A percentile compares a stretch with the other conserved stretches of the same genome.
Evolutionary conservation across 495 filamentous ascomycete genomes (phyloP).

Genomic region (Aspergillus bridgeri): DNA sequence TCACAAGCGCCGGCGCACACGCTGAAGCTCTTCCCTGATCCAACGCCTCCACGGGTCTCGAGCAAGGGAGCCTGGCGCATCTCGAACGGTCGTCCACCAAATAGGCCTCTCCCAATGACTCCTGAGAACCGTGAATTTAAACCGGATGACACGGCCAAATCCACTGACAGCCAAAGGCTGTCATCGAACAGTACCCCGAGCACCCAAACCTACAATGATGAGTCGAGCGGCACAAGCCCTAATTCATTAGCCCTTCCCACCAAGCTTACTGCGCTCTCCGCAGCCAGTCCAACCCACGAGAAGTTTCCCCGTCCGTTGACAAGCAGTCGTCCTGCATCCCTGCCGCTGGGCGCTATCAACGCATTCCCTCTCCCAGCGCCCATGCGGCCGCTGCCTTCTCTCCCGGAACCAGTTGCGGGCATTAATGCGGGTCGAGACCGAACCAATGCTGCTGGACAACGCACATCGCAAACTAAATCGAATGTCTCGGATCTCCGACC

Average conservation of each 20-base stretch:
- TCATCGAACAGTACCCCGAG: not conserved
- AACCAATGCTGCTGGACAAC: not conserved
- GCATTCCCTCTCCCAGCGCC: conserved; percentile 42
- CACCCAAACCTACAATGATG: not conserved
- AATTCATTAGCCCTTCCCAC: not conserved
- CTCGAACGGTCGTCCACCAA: conserved; percentile 15
- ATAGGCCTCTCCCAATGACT: conserved; percentile 4
- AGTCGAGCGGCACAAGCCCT: not conserved
- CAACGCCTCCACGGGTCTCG: conserved; percentile 32
- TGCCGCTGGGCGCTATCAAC: conserved; percentile 31
- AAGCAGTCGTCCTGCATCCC: conserved; percentile 22
- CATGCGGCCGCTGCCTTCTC: conserved; percentile 32
- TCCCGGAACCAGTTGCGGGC: conserved; percentile 20
- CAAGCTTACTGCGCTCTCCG: conserved; percentile 1
- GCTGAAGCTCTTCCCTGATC: conserved; percentile 40
- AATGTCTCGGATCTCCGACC: not conserved
- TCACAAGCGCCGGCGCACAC: conserved; percentile 19
- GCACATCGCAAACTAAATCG: not conserved
- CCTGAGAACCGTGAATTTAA: not conserved
- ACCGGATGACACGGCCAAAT: not conserved
- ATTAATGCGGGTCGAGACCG: not conserved
- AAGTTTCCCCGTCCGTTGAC: conserved; percentile 9
- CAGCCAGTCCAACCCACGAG: conserved; percentile 7
- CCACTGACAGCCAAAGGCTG: not conserved
- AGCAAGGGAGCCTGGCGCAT: conserved; percentile 29